phyloP scores from a whole-genome alignment of 257 asterid genomes.

The Eustoma russellianum region DNA sequence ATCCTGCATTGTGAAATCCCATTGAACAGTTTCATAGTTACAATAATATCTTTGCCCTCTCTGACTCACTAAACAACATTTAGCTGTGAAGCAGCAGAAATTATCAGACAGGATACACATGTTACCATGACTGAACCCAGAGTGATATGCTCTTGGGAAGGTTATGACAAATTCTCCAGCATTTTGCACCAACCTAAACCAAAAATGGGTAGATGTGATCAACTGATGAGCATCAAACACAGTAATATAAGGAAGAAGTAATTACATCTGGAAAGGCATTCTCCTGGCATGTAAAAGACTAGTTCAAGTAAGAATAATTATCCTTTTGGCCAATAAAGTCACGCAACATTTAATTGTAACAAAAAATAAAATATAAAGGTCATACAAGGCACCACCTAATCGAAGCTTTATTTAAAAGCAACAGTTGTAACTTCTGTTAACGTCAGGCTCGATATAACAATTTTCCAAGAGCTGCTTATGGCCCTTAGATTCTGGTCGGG shows the following conservation, averaged over 20 bases:
- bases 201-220: slow-evolving; percentile 15
- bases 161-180: slow-evolving; percentile 99
- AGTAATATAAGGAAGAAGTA: not conserved
- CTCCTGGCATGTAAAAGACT: too few species aligned
- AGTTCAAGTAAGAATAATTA: too few species aligned
- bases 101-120: slow-evolving; percentile 1
- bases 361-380: too few species aligned
- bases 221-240: slow-evolving; percentile 4
- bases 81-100: slow-evolving; percentile 8
- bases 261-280: too few species aligned
- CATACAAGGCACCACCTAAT: too few species aligned
- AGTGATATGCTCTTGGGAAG: slow-evolving; percentile 98
- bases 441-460: too few species aligned
- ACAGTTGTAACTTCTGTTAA: too few species aligned
- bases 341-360: too few species aligned
- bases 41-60: not conserved
- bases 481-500: too few species aligned
- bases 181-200: slow-evolving; percentile 85
- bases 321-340: too few species aligned
- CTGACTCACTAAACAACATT: slow-evolving; percentile 4
- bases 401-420: too few species aligned
- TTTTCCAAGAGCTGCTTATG: too few species aligned
- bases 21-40: not conserved
- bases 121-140: slow-evolving; percentile 99
- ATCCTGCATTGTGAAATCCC: slow-evolving; percentile 38